Base-by-base conservation (phyloP, 2,329 filamentous ascomycete genomes). In the Fusarium secorum region DNA sequence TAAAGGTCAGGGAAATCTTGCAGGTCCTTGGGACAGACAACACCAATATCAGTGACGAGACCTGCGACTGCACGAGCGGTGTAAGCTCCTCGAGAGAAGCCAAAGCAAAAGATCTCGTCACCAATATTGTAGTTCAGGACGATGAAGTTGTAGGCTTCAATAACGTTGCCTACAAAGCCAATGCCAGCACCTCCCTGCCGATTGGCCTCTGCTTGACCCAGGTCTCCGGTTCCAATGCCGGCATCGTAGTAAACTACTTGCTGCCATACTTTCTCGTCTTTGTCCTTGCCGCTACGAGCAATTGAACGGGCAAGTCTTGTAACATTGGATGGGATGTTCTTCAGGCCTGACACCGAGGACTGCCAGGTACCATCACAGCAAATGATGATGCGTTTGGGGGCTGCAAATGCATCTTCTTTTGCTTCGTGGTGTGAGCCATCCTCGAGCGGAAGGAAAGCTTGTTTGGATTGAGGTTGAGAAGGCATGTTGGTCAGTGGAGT, bases 321-420 rank as follows among this genome's bases (percentile, higher is more conserved):
- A 14, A 81, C 80, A 32, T 81, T 81, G 17, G 78, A 78, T 2
- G 78, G 74, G 51, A 75, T 68, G 32, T 73, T 72, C 44, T 71
- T 72, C 20, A 74, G 71, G 15, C 77, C 75, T 13, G 73, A 74
- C 26, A 74, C 73, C 9, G 68, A 68, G 5, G 55, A 69, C 56
- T 79, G 79, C 79, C 78, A 81, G 11, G 79, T 80, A 20, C 79
- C 80, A 58, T 82, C 80, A 36, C 79, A 81, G 63, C 80, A 82
- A 45, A 80, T 73, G 39, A 81, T 59, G 58, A 76, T 70, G n/a
- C 74, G 74, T 56, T 76, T 76, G 9, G 74, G 74, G 22, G 64
- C 68, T 18, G 67, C 64, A 38, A 35, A 49, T 28, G 49, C 44
- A 41, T 70, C 70, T 26, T 39, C 42, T 28, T 32, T 63, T 32